phyloP scores from a whole-genome alignment of 257 asterid genomes.

The Rhazya stricta region DNA sequence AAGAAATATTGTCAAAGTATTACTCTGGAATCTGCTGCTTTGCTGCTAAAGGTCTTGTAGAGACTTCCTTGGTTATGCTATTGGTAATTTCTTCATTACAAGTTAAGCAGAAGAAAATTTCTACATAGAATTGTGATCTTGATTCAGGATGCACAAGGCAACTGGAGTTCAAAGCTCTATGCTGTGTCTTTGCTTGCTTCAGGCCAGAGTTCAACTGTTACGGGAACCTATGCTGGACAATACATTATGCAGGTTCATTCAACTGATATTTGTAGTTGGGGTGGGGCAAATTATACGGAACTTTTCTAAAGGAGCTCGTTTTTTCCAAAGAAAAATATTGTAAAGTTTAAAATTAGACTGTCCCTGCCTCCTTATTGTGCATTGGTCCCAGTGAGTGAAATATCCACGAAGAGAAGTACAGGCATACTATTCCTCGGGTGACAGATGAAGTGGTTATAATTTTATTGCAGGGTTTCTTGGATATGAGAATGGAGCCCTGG shows the following conservation, averaged over 20 bases:
- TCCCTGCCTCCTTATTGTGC: no score
- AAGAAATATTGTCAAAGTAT: conserved; percentile 56
- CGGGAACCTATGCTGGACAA: conserved; percentile 98
- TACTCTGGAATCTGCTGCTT: conserved; percentile 75
- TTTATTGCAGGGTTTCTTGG: conserved; percentile 75
- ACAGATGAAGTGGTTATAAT: neutral
- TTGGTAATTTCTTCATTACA: neutral
- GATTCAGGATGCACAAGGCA: conserved; percentile 68
- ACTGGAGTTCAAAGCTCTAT: conserved; percentile 88
- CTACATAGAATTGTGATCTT: neutral
- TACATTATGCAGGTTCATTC: conserved; percentile 79
- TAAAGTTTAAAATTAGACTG: no score
- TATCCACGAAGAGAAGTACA: no score
- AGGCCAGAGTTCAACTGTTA: conserved; percentile 92
- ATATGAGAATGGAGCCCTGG: conserved; percentile 78
- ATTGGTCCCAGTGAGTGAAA: no score
- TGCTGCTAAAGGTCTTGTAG: conserved; percentile 52
- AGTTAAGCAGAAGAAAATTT: neutral
- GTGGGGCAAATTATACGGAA: no score
- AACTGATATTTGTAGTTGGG: no score
- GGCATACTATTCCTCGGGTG: no score
- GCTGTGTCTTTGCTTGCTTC: conserved; percentile 93
- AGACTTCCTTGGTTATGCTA: neutral
- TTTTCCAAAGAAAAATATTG: no score
- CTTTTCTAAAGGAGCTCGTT: no score